Base-by-base conservation (phyloP, 2,329 filamentous ascomycete genomes). In the Ophiosphaerella korrae region DNA sequence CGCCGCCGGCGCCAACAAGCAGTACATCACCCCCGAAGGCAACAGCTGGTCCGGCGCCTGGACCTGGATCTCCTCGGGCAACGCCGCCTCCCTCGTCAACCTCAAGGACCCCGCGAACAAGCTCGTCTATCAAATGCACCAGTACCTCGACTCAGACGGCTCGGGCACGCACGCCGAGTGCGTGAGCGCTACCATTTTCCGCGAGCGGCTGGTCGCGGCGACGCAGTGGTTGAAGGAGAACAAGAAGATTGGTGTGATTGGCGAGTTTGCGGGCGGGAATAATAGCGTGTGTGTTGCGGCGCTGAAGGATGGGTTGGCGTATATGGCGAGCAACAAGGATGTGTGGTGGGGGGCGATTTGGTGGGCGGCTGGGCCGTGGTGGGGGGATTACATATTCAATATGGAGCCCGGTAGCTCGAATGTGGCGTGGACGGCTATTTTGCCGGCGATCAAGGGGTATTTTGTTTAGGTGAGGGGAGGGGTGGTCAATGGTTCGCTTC, bases 81-180 rank as follows among this genome's bases (percentile, higher is more conserved):
- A 81, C 60, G 73, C 50, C 32, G 74, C 75, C 4, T 71, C 73
- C 38, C 74, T 82, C 50, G 74, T 77, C 48, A 69, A 57, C 16
- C 74, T 85, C 36, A 80, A 77, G 7, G 82, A 85, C 54, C 75
- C 81, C 0, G 52, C 73, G 39, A 71, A 83, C 70, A 82, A 81
- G 62, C 75, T 84, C 49, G 70, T 85, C 64, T 84, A 82, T 69
- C 80, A 85, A 62, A 84, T 85, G 82, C 82, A 85, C 65, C 82
- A 85, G 71, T 85, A 85, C 61, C 82, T 85, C 33, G 82, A 85
- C 70, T 73, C 70, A 0, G 82, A 84, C 52, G 78, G 80, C 45
- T 81, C 77, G 2, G 82, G 82, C 7, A 84, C 81, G 0, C 73
- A 71, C 2, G 72, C 70, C 2, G 70, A 72, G 24, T 85, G 83